Evolutionary conservation across 2,329 filamentous ascomycete genomes (phyloP).

Genomic region (Penicillium sp.): DNA sequence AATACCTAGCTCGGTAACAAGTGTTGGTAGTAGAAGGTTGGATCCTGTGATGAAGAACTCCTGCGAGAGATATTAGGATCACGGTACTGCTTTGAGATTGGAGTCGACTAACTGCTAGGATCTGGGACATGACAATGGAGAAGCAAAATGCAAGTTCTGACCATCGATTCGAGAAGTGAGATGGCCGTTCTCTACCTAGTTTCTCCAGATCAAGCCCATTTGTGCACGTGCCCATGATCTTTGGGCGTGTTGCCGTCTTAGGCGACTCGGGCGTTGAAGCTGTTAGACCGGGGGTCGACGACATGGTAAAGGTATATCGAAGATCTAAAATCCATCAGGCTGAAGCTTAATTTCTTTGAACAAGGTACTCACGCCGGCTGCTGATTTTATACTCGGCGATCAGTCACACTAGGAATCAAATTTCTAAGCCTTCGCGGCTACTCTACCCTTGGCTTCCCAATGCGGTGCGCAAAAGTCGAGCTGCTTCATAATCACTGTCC

Average conservation of each 20-base stretch:
- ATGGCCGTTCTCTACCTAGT: slow-evolving; percentile 62
- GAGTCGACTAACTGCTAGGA: slow-evolving; percentile 52
- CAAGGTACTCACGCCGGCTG: no score
- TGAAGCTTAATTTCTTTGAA: background rate
- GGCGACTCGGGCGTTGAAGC: background rate
- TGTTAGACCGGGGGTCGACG: background rate
- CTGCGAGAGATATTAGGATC: slow-evolving; percentile 28
- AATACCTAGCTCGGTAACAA: slow-evolving; percentile 63
- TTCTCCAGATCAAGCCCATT: slow-evolving; percentile 49
- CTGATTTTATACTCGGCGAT: background rate
- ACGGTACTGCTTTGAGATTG: background rate
- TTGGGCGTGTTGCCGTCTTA: slow-evolving; percentile 2
- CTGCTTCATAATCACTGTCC: background rate
- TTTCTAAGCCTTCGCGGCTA: slow-evolving; percentile 10
- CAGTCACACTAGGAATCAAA: background rate
- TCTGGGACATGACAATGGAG: slow-evolving; percentile 61
- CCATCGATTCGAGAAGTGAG: slow-evolving; percentile 52
- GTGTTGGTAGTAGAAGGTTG: slow-evolving; percentile 63
- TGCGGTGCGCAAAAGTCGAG: slow-evolving; percentile 10
- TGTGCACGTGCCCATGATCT: slow-evolving; percentile 3
- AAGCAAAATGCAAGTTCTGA: slow-evolving; percentile 63
- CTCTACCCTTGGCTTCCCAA: slow-evolving; percentile 16
- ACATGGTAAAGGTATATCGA: background rate
- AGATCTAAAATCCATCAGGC: background rate
- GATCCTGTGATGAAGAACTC: slow-evolving; percentile 80